These are phyloP conservation scores for Epipyxis sp. DNA, from an alignment of 108 stramenopile species.

Conservation along the genomic window DNA sequence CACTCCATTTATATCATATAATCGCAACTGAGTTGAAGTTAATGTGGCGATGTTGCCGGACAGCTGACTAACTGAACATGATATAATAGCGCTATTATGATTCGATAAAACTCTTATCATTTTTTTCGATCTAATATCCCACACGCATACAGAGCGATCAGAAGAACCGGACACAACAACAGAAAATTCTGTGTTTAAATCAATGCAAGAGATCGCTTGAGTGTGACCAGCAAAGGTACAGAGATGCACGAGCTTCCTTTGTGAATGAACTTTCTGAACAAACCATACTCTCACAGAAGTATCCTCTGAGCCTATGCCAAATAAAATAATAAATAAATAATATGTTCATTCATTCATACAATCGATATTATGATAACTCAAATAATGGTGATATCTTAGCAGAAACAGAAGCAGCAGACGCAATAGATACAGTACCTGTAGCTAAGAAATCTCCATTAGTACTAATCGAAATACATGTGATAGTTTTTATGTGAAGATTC, in stretches of 20 bases:
- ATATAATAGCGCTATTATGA: constrained; percentile 69
- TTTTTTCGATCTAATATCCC: constrained; percentile 67
- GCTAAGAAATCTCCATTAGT: background rate
- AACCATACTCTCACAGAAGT: background rate
- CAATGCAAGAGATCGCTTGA: constrained; percentile 61
- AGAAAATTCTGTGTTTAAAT: constrained; percentile 67
- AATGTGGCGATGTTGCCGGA: constrained; percentile 82
- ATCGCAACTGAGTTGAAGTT: constrained; percentile 65
- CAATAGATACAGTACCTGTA: too few species aligned
- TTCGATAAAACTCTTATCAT: constrained; percentile 70
- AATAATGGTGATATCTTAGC: too few species aligned
- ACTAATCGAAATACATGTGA: background rate
- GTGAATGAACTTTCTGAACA: background rate
- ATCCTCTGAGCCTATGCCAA: too few species aligned
- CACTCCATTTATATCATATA: constrained; percentile 86
- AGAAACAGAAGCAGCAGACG: too few species aligned
- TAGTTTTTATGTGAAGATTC: constrained; percentile 65
- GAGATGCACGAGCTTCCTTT: background rate
- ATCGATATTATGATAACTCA: too few species aligned
- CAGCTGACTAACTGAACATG: constrained; percentile 79
- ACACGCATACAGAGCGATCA: constrained; percentile 84
- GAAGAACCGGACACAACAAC: constrained; percentile 79
- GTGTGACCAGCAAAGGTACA: background rate
- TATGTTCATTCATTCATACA: too few species aligned
- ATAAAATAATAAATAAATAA: too few species aligned